Evolutionary conservation across 768 basidiomycete genomes (phyloP).

Genomic region (Tylopilus intermedius): DNA sequence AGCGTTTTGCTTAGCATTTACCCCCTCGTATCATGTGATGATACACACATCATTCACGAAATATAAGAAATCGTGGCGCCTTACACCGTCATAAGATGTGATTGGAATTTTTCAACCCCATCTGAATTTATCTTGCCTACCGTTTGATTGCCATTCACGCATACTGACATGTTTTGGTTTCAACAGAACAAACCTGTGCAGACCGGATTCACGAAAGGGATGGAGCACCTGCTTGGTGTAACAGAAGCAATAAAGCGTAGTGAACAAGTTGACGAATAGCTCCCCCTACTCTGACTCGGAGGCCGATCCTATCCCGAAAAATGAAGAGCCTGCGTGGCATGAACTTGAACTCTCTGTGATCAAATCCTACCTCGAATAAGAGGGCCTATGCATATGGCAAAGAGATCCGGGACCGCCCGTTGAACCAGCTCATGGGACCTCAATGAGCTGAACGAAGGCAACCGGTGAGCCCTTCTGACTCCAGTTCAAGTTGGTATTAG

Average conservation of each 20-base stretch:
- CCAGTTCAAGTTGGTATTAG: too few species aligned
- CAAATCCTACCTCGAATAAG: too few species aligned
- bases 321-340: too few species aligned
- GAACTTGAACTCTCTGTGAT: too few species aligned
- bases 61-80: slow-evolving; percentile 53
- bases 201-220: slow-evolving; percentile 72
- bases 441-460: too few species aligned
- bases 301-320: too few species aligned
- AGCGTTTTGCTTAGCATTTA: slow-evolving; percentile 16
- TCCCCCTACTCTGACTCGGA: too few species aligned
- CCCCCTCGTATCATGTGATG: slow-evolving; percentile 35
- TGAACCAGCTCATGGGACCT: too few species aligned
- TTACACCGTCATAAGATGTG: slow-evolving; percentile 56
- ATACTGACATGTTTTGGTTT: slow-evolving; percentile 1
- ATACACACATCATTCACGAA: slow-evolving; percentile 68
- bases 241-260: slow-evolving; percentile 20
- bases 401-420: too few species aligned
- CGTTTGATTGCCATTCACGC: background rate
- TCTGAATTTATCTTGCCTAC: slow-evolving; percentile 39
- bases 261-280: background rate
- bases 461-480: too few species aligned
- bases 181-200: slow-evolving; percentile 61
- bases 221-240: slow-evolving; percentile 78
- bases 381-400: too few species aligned
- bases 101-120: slow-evolving; percentile 71